These are phyloP conservation scores for Metschnikowia vanudenii DNA, from an alignment of 805 yeast genomes.

Conservation along the genomic window DNA sequence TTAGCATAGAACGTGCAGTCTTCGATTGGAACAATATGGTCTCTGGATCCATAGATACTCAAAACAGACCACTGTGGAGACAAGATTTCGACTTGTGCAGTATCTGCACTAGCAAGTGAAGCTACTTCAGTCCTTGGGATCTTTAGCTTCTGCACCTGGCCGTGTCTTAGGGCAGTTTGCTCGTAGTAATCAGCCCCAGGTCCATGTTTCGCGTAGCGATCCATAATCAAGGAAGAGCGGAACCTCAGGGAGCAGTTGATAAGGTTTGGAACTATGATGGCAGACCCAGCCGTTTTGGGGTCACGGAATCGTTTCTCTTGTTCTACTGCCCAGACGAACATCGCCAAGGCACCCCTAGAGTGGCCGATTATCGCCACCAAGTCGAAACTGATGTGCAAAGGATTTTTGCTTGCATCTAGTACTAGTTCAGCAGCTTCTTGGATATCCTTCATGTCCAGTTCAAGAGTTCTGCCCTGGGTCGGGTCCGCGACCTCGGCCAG, in stretches of 20 bases:
- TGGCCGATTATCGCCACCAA: slow-evolving; percentile 68
- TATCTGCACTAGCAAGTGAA: slow-evolving; percentile 52
- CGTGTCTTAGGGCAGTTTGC: slow-evolving; percentile 49
- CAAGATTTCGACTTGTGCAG: slow-evolving; percentile 40
- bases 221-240: slow-evolving; percentile 46
- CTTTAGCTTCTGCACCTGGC: slow-evolving; percentile 41
- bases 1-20: slow-evolving; percentile 64
- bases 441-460: slow-evolving; percentile 69
- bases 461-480: slow-evolving; percentile 52
- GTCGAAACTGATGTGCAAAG: slow-evolving; percentile 42
- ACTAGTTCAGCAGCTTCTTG: slow-evolving; percentile 37
- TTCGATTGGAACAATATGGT: slow-evolving; percentile 59
- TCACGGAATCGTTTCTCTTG: slow-evolving; percentile 37
- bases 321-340: slow-evolving; percentile 65
- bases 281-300: slow-evolving; percentile 26
- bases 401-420: slow-evolving; percentile 28
- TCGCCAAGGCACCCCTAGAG: slow-evolving; percentile 76
- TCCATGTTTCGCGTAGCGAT: slow-evolving; percentile 31
- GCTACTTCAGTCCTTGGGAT: slow-evolving; percentile 48
- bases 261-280: slow-evolving; percentile 56
- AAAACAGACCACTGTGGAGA: slow-evolving; percentile 52
- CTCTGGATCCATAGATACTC: slow-evolving; percentile 70
- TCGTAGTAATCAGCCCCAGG: slow-evolving; percentile 22
- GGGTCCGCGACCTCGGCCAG: slow-evolving; percentile 51
- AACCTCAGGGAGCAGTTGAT: slow-evolving; percentile 75